A percentile compares a stretch with the other conserved stretches of the same genome.
These are phyloP conservation scores for Ophiobolus disseminans DNA, from an alignment of 2,329 filamentous ascomycete species.

Conservation along the genomic window DNA sequence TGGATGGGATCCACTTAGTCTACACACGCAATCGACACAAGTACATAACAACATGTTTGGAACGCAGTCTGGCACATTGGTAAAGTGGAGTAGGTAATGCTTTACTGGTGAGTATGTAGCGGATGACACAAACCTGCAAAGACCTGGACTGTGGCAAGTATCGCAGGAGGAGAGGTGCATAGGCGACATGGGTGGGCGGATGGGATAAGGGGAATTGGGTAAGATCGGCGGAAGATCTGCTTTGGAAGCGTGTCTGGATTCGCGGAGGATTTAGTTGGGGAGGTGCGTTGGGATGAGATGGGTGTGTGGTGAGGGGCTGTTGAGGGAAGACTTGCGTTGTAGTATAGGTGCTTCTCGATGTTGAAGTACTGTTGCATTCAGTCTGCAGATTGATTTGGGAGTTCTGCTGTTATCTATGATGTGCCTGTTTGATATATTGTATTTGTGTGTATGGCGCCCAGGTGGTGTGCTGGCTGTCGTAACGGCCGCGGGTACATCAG, in stretches of 20 bases:
- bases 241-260: slow-evolving; percentile 33
- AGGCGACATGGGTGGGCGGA: slow-evolving; percentile 7
- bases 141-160: not conserved
- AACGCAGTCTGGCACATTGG: too few relatives aligned
- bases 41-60: too few relatives aligned
- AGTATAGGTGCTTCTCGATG: too few relatives aligned
- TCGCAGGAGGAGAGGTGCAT: not conserved
- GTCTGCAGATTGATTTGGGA: too few relatives aligned
- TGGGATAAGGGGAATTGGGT: slow-evolving; percentile 13
- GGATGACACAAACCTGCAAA: not conserved
- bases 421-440: too few relatives aligned
- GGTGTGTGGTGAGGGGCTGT: slow-evolving; percentile 31
- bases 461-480: slow-evolving; percentile 8
- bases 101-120: too few relatives aligned
- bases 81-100: too few relatives aligned
- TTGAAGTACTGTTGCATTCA: too few relatives aligned
- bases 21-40: too few relatives aligned
- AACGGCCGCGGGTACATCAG: slow-evolving; percentile 36
- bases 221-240: slow-evolving; percentile 35
- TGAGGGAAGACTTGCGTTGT: not conserved
- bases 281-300: slow-evolving; percentile 11
- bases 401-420: too few relatives aligned
- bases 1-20: not conserved
- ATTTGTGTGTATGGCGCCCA: too few relatives aligned
- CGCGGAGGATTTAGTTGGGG: slow-evolving; percentile 29